Evolutionary conservation across 2,329 filamentous ascomycete species (phyloP).

Genomic region (Nothomitra cinnamomea): DNA sequence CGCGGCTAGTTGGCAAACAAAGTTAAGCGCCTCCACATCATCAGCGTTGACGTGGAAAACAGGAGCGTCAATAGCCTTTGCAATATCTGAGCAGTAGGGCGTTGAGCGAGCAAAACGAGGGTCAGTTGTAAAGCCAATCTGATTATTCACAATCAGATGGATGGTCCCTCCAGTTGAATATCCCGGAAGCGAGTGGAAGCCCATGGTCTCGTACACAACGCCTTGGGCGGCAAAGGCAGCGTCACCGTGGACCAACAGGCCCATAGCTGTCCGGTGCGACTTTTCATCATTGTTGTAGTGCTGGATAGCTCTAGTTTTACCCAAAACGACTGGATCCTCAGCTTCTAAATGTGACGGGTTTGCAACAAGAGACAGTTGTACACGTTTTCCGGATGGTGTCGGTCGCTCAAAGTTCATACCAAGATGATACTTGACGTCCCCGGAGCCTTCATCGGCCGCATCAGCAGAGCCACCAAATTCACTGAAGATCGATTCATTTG

Average conservation of each 20-base stretch:
- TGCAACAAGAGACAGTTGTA: slow-evolving; percentile 95
- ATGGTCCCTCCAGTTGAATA: slow-evolving; percentile 97
- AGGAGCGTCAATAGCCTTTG: slow-evolving; percentile 94
- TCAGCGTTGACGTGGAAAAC: slow-evolving; percentile 99
- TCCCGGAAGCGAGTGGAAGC: slow-evolving; percentile 85
- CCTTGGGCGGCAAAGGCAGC: slow-evolving; percentile 93
- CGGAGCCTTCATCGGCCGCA: slow-evolving; percentile 86
- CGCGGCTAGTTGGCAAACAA: slow-evolving; percentile 88
- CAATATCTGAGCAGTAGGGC: slow-evolving; percentile 97
- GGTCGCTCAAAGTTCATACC: slow-evolving; percentile 99
- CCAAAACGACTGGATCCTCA: slow-evolving; percentile 92
- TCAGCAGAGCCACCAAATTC: slow-evolving; percentile 84
- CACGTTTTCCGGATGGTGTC: slow-evolving; percentile 93
- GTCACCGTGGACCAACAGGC: slow-evolving; percentile 89
- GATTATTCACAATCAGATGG: slow-evolving; percentile 97
- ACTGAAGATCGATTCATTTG: slow-evolving; percentile 98
- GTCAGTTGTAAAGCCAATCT: slow-evolving; percentile 98
- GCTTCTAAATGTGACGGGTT: slow-evolving; percentile 97
- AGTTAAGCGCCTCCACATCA: slow-evolving; percentile 96
- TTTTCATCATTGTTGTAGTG: slow-evolving; percentile 98
- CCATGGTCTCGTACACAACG: slow-evolving; percentile 95
- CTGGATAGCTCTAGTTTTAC: slow-evolving; percentile 93
- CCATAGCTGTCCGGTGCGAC: slow-evolving; percentile 79
- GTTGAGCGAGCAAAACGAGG: slow-evolving; percentile 94
- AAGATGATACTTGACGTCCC: slow-evolving; percentile 98